Base-by-base conservation (phyloP, 73 alveolate genomes). In the Stentor coeruleus region DNA sequence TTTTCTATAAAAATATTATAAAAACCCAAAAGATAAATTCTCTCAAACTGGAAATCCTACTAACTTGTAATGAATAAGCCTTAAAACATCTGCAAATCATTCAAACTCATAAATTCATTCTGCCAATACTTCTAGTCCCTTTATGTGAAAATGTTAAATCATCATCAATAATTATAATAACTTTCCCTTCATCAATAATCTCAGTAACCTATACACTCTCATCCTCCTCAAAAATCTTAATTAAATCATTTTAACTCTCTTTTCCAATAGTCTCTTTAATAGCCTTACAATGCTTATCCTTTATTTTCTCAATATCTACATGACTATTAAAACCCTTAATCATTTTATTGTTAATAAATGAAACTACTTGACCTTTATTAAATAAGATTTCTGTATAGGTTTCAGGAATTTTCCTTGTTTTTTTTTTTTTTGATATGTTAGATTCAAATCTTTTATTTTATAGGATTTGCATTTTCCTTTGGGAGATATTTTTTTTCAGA, bases 391-490 rank as follows among this genome's bases (percentile, higher is more conserved):
- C 2, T 40, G 33, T 28, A 2, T 66, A 66, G 11, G 33, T 66
- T 20, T 66, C 79, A 20, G 79, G 79, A 20, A 66, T 20, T 20
- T 66, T 66, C 33, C 79, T 66, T 28, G 79, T 66, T 40, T 20
- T 20, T 66, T 20, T 26, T 33, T 66, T 20, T 28, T 20, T 40
- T 66, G 49, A 20, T 66, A 20, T 2, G 36, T 37, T 20, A 66
- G n/a, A 11, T 66, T 66, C 14, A 28, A 28, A 20, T 40, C 79
- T 66, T 37, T 26, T 28, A 66, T 33, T 66, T 31, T 40, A 20
- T 20, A 20, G 11, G n/a, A 28, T 66, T 66, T 66, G 79, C 79
- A 66, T 66, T 20, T 20, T 2, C 33, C 79, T 66, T 66, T 20
- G 79, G 14, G 33, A 20, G 11, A 31, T 2, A 28, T 66, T 20